Conservation (phyloP, 106 monocot genomes). For the Xerophyta viscosa region DNA sequence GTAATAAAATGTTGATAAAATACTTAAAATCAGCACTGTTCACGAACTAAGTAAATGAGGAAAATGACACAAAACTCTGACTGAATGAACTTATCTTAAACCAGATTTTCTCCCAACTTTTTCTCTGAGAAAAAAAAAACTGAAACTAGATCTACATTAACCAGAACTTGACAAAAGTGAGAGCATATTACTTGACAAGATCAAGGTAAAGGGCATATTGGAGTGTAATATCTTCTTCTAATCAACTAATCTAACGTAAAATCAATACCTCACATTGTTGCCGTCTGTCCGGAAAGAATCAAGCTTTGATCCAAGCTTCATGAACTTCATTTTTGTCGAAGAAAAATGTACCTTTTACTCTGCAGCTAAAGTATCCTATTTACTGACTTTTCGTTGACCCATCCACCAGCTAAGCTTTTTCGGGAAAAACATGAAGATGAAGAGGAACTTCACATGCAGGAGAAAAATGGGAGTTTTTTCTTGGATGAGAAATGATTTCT, state of each 20-base stretch:
- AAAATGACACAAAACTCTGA: too few species aligned
- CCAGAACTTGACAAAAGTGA: background rate
- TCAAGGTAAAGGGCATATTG: background rate
- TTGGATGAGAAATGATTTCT: conserved; percentile 9
- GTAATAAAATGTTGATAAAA: too few species aligned
- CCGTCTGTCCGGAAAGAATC: conserved; percentile 81
- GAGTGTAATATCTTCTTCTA: background rate
- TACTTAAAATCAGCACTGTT: too few species aligned
- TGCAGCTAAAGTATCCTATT: background rate
- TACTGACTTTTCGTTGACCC: background rate
- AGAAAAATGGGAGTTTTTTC: background rate
- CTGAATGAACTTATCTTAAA: too few species aligned
- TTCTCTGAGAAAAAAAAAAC: too few species aligned
- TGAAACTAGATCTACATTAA: too few species aligned
- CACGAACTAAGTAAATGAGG: too few species aligned
- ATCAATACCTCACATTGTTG: conserved; percentile 49
- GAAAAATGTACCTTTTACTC: conserved; percentile 1
- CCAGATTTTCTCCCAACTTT: too few species aligned
- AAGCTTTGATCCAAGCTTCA: conserved; percentile 95
- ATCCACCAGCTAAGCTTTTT: background rate
- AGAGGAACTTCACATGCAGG: background rate
- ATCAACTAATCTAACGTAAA: background rate
- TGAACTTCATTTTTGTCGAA: conserved; percentile 72
- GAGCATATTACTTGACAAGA: background rate
- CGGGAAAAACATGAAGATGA: background rate